Conservation (phyloP, 345 rosid species). For the Linum usitatissimum region DNA sequence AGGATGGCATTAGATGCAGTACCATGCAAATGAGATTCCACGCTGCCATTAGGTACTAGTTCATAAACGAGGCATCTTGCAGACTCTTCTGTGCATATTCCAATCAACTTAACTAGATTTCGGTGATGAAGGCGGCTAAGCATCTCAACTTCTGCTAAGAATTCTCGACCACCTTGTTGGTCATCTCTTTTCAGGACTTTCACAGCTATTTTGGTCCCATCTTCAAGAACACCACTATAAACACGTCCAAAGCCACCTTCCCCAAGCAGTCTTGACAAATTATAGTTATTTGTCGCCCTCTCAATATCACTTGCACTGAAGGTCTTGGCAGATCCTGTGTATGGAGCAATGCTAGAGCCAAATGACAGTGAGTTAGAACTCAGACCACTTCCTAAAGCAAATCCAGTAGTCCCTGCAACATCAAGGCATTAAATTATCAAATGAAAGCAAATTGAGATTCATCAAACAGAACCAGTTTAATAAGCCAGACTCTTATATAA, state of each 20-base stretch:
- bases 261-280: slow-evolving; percentile 60
- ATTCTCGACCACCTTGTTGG: slow-evolving; percentile 85
- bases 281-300: slow-evolving; percentile 69
- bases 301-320: slow-evolving; percentile 60
- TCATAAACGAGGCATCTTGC: slow-evolving; percentile 82
- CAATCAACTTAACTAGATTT: slow-evolving; percentile 83
- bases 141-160: slow-evolving; percentile 96
- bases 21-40: slow-evolving; percentile 96
- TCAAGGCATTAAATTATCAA: slow-evolving; percentile 4
- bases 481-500: no score
- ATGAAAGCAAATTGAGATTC: neutral
- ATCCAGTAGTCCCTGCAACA: slow-evolving; percentile 50
- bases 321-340: slow-evolving; percentile 80
- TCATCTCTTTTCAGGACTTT: slow-evolving; percentile 89
- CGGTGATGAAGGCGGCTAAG: slow-evolving; percentile 97
- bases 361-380: slow-evolving; percentile 73
- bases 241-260: slow-evolving; percentile 97
- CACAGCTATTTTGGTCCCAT: slow-evolving; percentile 77
- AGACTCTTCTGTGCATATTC: slow-evolving; percentile 83
- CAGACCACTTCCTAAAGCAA: slow-evolving; percentile 48
- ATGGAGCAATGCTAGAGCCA: slow-evolving; percentile 74
- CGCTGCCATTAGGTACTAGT: slow-evolving; percentile 92
- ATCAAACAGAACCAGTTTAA: no score
- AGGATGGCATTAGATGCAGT: neutral
- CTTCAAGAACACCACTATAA: slow-evolving; percentile 71